Evolutionary conservation across 345 rosid species (phyloP).

Genomic region (Sonneratia alba): DNA sequence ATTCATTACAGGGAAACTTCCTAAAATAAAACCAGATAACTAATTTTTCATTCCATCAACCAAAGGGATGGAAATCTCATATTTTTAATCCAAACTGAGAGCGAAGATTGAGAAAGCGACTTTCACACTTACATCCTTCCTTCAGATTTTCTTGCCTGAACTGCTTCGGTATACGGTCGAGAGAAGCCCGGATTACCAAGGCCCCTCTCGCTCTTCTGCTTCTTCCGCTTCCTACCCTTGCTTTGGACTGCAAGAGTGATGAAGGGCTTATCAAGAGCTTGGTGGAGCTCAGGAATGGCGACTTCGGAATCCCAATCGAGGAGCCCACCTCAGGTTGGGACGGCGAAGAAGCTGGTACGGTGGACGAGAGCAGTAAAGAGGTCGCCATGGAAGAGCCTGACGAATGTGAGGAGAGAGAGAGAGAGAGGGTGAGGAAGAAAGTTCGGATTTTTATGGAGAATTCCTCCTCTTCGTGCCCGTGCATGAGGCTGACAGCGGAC

Average conservation of each 20-base stretch:
- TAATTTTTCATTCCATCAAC: neutral
- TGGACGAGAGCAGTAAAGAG: constrained; percentile 7
- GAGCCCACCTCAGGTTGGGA: neutral
- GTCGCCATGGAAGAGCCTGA: constrained; percentile 40
- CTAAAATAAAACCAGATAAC: neutral
- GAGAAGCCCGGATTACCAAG: constrained; percentile 6
- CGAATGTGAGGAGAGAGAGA: neutral
- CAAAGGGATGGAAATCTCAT: neutral
- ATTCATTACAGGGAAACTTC: neutral
- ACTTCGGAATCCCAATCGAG: constrained; percentile 3
- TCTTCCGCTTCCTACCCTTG: neutral
- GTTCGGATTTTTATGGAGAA: no score
- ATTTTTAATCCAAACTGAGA: neutral
- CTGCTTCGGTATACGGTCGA: constrained; percentile 68
- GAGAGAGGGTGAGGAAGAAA: neutral
- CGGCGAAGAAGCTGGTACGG: neutral
- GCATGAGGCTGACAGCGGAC: no score
- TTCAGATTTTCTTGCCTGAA: constrained; percentile 67
- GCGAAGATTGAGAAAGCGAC: constrained; percentile 1
- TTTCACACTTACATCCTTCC: constrained; percentile 55
- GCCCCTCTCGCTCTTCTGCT: neutral
- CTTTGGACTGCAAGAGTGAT: neutral
- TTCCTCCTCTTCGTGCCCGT: neutral
- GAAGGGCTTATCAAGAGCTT: neutral
- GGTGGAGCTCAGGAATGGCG: constrained; percentile 7